Percentiles rank a stretch among this genome's conserved stretches.
phyloP scores from a whole-genome alignment of 345 rosid genomes.

The Viola odorata region DNA sequence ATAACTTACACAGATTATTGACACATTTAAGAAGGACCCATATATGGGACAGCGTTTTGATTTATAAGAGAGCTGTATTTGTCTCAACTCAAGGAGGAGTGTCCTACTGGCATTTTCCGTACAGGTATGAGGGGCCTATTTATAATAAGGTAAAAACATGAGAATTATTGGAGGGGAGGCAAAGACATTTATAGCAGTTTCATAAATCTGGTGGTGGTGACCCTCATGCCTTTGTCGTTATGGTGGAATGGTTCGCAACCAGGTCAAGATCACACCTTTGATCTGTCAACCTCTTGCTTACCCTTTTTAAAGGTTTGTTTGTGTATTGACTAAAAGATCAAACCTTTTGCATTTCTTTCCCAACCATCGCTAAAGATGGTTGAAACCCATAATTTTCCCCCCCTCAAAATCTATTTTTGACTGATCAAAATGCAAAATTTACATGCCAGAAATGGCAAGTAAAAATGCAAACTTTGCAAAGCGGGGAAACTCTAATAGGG shows the following conservation, averaged over 20 bases:
- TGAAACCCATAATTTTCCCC: not conserved
- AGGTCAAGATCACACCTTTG: slow-evolving; percentile 20
- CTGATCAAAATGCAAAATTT: not conserved
- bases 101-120: slow-evolving; percentile 8
- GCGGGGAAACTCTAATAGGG: no score
- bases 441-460: not conserved
- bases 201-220: not conserved
- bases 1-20: slow-evolving; percentile 2
- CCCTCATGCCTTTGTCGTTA: slow-evolving; percentile 27
- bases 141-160: slow-evolving; percentile 13
- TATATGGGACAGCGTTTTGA: slow-evolving; percentile 12
- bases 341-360: no score
- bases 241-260: not conserved
- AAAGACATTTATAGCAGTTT: slow-evolving; percentile 9
- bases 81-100: slow-evolving; percentile 8
- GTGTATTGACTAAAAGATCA: no score
- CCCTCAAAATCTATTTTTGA: not conserved
- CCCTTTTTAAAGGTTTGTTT: not conserved
- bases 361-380: no score
- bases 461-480: no score
- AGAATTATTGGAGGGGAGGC: slow-evolving; percentile 22
- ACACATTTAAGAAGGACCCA: not conserved
- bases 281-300: slow-evolving; percentile 13
- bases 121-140: slow-evolving; percentile 20
- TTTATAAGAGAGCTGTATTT: slow-evolving; percentile 5